These are phyloP conservation scores for Pharnaceum exiguum DNA, from an alignment of 148 eudicot species.

Conservation along the genomic window DNA sequence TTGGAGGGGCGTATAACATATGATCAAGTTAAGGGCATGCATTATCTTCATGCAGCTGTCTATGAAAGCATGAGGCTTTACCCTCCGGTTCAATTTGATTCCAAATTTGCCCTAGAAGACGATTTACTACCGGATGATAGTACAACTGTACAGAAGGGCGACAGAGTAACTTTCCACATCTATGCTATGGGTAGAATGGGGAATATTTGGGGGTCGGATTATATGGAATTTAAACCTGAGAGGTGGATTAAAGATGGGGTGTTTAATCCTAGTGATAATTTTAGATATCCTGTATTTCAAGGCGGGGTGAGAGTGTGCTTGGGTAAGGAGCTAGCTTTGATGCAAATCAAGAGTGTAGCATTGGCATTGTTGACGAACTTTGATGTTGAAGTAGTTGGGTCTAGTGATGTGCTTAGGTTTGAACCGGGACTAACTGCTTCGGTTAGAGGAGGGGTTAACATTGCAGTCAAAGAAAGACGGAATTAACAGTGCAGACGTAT, in stretches of 20 bases:
- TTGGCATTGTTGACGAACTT: constrained; percentile 31
- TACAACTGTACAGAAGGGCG: constrained; percentile 37
- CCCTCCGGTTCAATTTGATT: constrained; percentile 73
- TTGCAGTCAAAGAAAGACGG: constrained; percentile 26
- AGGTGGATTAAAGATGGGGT: constrained; percentile 61
- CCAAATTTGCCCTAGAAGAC: constrained; percentile 51
- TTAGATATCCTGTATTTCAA: constrained; percentile 68
- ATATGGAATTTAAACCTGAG: constrained; percentile 60
- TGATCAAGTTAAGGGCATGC: constrained; percentile 38
- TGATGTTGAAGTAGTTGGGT: constrained; percentile 24
- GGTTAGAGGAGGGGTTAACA: constrained; percentile 57
- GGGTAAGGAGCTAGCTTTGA: constrained; percentile 70
- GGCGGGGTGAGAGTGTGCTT: constrained; percentile 67
- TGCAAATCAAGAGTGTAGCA: constrained; percentile 52
- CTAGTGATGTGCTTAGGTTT: constrained; percentile 29
- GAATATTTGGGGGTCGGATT: constrained; percentile 60
- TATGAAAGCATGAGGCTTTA: constrained; percentile 68
- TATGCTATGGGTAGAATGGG: constrained; percentile 83
- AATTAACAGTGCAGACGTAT: too few species aligned
- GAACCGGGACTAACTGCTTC: constrained; percentile 63
- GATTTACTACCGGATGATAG: constrained; percentile 54
- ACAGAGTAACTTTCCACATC: constrained; percentile 68
- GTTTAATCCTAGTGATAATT: constrained; percentile 40
- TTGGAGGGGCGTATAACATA: not conserved
- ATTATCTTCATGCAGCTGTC: constrained; percentile 52